Evolutionary conservation across 768 basidiomycete genomes (phyloP).

Genomic region (Pisolithus sp.): DNA sequence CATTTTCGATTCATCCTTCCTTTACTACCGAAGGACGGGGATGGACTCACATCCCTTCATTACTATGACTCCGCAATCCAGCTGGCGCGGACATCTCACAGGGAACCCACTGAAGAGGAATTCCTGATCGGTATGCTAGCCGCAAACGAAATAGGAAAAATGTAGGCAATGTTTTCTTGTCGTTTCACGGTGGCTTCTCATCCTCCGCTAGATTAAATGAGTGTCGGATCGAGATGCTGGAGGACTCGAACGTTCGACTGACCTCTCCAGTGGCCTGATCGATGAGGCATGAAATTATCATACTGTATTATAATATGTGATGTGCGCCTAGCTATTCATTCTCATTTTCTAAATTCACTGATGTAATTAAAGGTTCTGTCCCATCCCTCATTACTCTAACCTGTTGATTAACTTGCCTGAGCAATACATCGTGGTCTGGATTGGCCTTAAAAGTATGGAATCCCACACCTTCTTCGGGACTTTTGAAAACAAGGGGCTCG

Average conservation of each 20-base stretch:
- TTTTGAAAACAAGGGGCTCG: constrained; percentile 35
- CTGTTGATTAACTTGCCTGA: too few relatives aligned
- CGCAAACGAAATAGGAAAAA: constrained; percentile 52
- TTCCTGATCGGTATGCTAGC: constrained; percentile 59
- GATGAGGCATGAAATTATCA: neutral
- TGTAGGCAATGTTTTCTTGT: constrained; percentile 36
- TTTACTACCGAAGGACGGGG: constrained; percentile 50
- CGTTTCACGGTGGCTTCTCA: neutral
- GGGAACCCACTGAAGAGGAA: constrained; percentile 62
- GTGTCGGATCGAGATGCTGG: constrained; percentile 59
- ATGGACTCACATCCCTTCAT: constrained; percentile 62
- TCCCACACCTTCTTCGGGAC: constrained; percentile 31
- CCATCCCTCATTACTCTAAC: too few relatives aligned
- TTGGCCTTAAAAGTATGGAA: constrained; percentile 33
- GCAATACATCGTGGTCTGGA: constrained; percentile 22
- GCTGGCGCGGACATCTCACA: constrained; percentile 53
- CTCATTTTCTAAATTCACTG: neutral
- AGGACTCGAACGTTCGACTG: constrained; percentile 45
- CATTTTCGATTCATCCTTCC: constrained; percentile 75
- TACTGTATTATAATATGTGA: neutral
- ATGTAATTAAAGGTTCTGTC: neutral
- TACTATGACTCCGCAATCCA: constrained; percentile 76
- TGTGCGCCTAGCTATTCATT: neutral
- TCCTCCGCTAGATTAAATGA: constrained; percentile 45
- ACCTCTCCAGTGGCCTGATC: constrained; percentile 7